Evolutionary conservation across 257 asterid species (phyloP).

Genomic region (Coffea eugenioides): DNA sequence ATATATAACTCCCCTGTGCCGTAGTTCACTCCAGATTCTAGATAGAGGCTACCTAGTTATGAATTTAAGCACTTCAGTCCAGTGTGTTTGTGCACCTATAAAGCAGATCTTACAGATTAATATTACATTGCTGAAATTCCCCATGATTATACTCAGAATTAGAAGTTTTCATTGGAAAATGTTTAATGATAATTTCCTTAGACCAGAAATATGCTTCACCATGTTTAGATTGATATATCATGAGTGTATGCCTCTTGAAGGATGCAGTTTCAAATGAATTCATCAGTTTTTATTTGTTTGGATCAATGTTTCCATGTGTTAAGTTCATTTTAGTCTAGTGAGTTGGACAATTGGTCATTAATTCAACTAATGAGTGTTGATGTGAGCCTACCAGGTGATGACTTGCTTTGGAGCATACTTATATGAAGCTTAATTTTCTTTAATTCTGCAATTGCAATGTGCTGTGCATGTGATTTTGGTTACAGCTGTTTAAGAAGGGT

Average conservation of each 20-base stretch:
- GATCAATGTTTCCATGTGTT: not conserved
- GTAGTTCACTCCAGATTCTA: not conserved
- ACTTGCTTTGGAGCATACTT: too few species aligned
- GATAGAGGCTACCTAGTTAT: not conserved
- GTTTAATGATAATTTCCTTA: not conserved
- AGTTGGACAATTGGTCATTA: not conserved
- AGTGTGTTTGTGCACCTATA: too few species aligned
- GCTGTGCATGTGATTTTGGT: too few species aligned
- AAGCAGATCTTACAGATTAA: not conserved
- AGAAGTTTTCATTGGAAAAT: not conserved
- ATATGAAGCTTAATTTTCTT: too few species aligned
- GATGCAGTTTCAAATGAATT: too few species aligned
- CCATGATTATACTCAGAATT: not conserved
- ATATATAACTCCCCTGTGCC: not conserved
- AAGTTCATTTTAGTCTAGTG: not conserved
- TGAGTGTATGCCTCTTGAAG: not conserved
- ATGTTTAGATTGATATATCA: not conserved
- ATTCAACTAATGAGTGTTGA: not conserved
- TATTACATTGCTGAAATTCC: not conserved
- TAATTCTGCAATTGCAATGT: too few species aligned
- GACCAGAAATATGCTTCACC: not conserved
- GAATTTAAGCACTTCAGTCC: not conserved
- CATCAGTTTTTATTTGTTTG: too few species aligned
- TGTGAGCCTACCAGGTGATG: not conserved
- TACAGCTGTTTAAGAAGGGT: too few species aligned